A percentile compares a stretch with the other conserved stretches of the same genome.
Conservation (phyloP, 1,284 basidiomycete genomes). For the Fistulinella staudtii region DNA sequence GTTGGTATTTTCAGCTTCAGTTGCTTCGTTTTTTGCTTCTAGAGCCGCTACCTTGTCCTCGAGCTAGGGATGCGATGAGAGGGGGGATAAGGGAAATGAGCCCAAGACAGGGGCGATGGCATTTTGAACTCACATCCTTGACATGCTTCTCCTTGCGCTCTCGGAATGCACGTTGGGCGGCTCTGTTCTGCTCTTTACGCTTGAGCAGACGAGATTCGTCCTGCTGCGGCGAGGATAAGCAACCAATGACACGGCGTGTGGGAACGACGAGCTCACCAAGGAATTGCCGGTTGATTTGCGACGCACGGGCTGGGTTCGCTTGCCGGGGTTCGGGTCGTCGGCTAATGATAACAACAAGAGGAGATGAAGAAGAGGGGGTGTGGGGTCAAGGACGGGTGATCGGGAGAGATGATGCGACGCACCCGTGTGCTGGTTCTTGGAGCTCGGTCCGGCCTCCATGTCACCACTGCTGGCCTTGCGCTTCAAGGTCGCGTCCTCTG, state of each 20-base stretch:
- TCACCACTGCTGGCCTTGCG: slow-evolving; percentile 69
- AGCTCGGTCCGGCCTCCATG: slow-evolving; percentile 55
- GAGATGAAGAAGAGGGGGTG: neutral
- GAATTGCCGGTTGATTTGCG: slow-evolving; percentile 44
- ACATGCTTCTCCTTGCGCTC: slow-evolving; percentile 88
- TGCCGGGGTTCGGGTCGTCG: slow-evolving; percentile 22
- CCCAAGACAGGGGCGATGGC: slow-evolving; percentile 9
- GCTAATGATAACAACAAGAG: slow-evolving; percentile 3
- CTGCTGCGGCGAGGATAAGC: slow-evolving; percentile 32
- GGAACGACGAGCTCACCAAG: slow-evolving; percentile 32
- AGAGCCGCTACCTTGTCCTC: slow-evolving; percentile 80
- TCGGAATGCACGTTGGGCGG: slow-evolving; percentile 80
- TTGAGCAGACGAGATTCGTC: slow-evolving; percentile 73
- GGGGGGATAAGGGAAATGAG: too few relatives aligned
- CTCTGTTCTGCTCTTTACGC: slow-evolving; percentile 84
- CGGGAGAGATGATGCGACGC: slow-evolving; percentile 23
- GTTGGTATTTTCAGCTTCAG: slow-evolving; percentile 71
- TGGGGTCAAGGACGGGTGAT: slow-evolving; percentile 4
- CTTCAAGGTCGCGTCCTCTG: slow-evolving; percentile 51
- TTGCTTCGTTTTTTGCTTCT: slow-evolving; percentile 68
- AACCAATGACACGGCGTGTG: neutral
- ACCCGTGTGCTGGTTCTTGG: slow-evolving; percentile 65
- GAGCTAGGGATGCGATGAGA: slow-evolving; percentile 43
- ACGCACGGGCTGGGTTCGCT: slow-evolving; percentile 32
- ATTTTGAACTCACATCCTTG: slow-evolving; percentile 62